phyloP scores from a whole-genome alignment of 2,329 filamentous ascomycete genomes.

The Didymella sp. region DNA sequence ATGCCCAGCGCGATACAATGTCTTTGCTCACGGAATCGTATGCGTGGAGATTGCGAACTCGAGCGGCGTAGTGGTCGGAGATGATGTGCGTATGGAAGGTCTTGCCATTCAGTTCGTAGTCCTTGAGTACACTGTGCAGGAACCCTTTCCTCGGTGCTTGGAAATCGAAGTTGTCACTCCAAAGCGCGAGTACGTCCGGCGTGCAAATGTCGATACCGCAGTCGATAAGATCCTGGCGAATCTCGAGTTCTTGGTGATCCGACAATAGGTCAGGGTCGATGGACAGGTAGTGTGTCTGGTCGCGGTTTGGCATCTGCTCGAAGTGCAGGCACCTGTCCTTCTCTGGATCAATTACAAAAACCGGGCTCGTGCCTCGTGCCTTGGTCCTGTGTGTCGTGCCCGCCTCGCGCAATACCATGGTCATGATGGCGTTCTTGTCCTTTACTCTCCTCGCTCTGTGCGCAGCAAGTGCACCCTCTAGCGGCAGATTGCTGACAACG shows the following conservation, averaged over 20 bases:
- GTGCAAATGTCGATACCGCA: constrained; percentile 97
- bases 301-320: constrained; percentile 80
- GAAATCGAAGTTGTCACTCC: constrained; percentile 98
- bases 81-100: constrained; percentile 92
- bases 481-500: constrained; percentile 84
- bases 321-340: constrained; percentile 89
- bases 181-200: constrained; percentile 89
- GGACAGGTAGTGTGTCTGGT: constrained; percentile 69
- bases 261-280: constrained; percentile 83
- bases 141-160: constrained; percentile 89
- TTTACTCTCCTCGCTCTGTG: constrained; percentile 81
- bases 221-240: constrained; percentile 88
- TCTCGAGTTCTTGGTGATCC: constrained; percentile 75
- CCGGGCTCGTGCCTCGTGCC: constrained; percentile 73
- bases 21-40: constrained; percentile 91
- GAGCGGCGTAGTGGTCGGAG: constrained; percentile 81
- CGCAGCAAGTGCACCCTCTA: constrained; percentile 78
- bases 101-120: constrained; percentile 96
- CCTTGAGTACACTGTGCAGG: constrained; percentile 89
- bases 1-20: constrained; percentile 85
- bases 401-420: constrained; percentile 83
- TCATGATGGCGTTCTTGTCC: constrained; percentile 98
- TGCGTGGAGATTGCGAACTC: constrained; percentile 83
- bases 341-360: constrained; percentile 84
- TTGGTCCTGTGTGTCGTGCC: constrained; percentile 79